Percentiles rank a stretch among this genome's conserved stretches.
Conservation (phyloP, 257 asterid species). For the Gardenia jasminoides region DNA sequence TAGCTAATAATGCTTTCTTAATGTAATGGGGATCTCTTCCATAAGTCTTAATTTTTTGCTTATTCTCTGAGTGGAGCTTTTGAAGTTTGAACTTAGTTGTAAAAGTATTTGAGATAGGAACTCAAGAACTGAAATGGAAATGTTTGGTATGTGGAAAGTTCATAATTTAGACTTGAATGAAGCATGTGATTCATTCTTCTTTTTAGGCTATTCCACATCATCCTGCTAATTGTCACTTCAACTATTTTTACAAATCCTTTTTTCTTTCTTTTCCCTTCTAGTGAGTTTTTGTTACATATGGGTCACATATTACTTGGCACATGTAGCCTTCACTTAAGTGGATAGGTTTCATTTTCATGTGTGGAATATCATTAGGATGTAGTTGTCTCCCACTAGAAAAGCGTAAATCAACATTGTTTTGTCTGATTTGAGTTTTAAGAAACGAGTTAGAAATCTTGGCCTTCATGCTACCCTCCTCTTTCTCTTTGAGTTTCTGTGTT, state of each 20-base stretch:
- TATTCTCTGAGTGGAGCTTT: not conserved
- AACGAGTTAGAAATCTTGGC: not conserved
- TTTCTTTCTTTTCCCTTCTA: not conserved
- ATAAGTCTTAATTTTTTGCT: not conserved
- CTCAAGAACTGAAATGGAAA: not conserved
- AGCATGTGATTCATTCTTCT: not conserved
- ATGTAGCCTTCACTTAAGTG: not conserved
- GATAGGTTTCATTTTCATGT: not conserved
- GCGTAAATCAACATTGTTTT: no score
- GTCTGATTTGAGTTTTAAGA: no score
- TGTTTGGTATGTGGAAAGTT: not conserved
- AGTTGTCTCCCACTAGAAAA: not conserved
- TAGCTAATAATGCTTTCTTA: not conserved
- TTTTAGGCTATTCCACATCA: no score
- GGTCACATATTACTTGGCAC: not conserved
- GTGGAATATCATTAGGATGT: no score
- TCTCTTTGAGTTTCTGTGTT: not conserved
- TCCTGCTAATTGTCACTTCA: not conserved
- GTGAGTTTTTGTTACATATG: not conserved
- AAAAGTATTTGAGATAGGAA: not conserved
- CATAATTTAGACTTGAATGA: not conserved
- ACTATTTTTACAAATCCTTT: not conserved
- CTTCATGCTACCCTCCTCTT: not conserved
- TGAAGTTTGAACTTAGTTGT: not conserved
- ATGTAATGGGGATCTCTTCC: not conserved